Evolutionary conservation across 768 basidiomycete genomes (phyloP).

Genomic region (Calocera cornea): DNA sequence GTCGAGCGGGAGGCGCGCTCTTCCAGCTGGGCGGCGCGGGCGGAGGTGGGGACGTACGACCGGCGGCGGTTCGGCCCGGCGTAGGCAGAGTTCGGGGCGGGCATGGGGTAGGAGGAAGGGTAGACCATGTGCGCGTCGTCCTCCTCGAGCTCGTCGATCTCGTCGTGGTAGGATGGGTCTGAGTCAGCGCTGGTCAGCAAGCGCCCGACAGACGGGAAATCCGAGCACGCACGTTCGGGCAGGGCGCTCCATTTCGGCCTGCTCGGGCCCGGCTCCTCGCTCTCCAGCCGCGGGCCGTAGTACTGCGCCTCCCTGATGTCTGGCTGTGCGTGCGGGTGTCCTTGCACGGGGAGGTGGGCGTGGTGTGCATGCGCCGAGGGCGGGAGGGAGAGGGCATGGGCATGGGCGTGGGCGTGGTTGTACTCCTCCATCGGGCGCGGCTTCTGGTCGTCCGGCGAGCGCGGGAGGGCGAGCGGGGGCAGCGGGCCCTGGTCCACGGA

Average conservation of each 20-base stretch:
- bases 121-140: not conserved
- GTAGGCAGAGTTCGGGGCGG: not conserved
- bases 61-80: not conserved
- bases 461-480: not conserved
- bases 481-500: not conserved
- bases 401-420: too few species aligned
- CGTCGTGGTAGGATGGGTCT: not conserved
- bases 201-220: not conserved
- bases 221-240: not conserved
- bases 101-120: not conserved
- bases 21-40: not conserved
- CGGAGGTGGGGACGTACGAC: slow-evolving; percentile 1
- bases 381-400: too few species aligned
- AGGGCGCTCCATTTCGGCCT: not conserved
- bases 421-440: not conserved
- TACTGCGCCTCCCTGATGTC: not conserved
- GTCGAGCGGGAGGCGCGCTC: slow-evolving; percentile 2
- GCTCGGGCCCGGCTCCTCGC: slow-evolving; percentile 3
- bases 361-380: not conserved
- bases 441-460: not conserved
- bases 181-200: not conserved
- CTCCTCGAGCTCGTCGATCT: slow-evolving; percentile 2
- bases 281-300: not conserved
- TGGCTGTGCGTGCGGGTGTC: not conserved
- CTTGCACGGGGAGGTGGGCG: not conserved